Percentiles rank a stretch among this genome's conserved stretches.
phyloP scores from a whole-genome alignment of 2,329 filamentous ascomycete species.

The Kalmusia sp. region DNA sequence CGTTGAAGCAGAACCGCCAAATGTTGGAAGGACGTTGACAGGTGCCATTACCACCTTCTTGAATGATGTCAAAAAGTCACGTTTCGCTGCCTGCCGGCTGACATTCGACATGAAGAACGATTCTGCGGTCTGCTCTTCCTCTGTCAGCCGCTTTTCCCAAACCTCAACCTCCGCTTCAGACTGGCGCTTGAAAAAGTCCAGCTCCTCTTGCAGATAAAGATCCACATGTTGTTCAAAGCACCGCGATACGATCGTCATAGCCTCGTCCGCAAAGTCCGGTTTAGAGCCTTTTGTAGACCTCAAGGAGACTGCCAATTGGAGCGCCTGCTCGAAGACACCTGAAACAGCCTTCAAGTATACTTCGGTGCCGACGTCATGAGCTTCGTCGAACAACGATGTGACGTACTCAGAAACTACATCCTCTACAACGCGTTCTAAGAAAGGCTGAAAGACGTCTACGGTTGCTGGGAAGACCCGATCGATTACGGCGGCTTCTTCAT shows the following conservation, averaged over 20 bases:
- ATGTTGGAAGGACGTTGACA: conserved; percentile 83
- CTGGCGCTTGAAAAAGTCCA: conserved; percentile 80
- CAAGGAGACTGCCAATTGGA: conserved; percentile 77
- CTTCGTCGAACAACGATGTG: conserved; percentile 84
- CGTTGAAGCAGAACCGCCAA: conserved; percentile 50
- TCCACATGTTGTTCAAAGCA: conserved; percentile 95
- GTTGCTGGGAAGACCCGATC: conserved; percentile 80
- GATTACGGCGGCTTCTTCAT: conserved; percentile 82
- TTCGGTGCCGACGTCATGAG: conserved; percentile 76
- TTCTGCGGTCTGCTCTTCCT: conserved; percentile 89
- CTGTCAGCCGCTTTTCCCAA: conserved; percentile 92
- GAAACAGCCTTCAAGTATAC: conserved; percentile 87
- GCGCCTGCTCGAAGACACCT: conserved; percentile 84
- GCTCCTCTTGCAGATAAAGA: conserved; percentile 88
- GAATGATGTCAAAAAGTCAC: conserved; percentile 94
- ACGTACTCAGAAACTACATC: conserved; percentile 86
- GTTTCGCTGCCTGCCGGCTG: conserved; percentile 92
- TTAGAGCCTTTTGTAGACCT: conserved; percentile 69
- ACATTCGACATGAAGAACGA: conserved; percentile 96
- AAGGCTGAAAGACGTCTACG: conserved; percentile 74
- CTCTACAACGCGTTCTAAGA: conserved; percentile 83
- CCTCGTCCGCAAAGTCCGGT: conserved; percentile 67
- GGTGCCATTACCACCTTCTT: conserved; percentile 99
- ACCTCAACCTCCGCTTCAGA: conserved; percentile 78
- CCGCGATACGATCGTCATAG: conserved; percentile 71